Base-by-base conservation (phyloP, 257 asterid genomes). In the Forsythia viridissima region DNA sequence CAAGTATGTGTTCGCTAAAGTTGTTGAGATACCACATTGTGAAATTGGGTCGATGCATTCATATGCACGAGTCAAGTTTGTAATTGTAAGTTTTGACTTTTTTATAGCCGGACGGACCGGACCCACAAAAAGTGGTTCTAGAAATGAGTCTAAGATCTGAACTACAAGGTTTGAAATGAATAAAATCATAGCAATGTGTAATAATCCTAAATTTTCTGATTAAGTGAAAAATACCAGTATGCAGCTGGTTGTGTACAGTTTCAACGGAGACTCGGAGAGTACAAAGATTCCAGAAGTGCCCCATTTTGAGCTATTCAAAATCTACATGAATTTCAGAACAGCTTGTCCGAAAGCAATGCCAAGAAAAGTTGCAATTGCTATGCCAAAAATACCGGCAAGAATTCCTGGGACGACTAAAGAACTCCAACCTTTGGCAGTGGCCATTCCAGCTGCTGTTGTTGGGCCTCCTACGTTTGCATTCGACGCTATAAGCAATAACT, bases 381-480 rank as follows among this genome's bases (percentile, higher is more conserved):
- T 88, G 66, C 99, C 98, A 61, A 95, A 95, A 42, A 95, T 95
- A 80, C 99, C 99, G 0, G 87, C 97, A 82, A 95, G 98, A 84
- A 95, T 92, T 24, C 91, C 97, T 6, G 99, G 98, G 63, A 93
- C 86, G 9, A 93, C 85, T 6, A 93, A 42, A 71, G 99, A 93
- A 74, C 74, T 87, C 99, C 99, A 95, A 61, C 97, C 99, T 85
- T 93, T 93, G 41, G 99, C 96, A 40, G 96, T 92, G 83, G 99
- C 99, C 99, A 95, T 93, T 57, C 98, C 98, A 76, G 97, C 85
- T 12, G 98, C 99, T 40, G 99, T 95, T 5, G 99, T 93, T 1
- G 98, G 99, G 36, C 98, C 99, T 6, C 98, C 98, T 2, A 93
- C 99, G 9, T 95, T 95, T n/a, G 99, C 99, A 59, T 95, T 95